Percentiles rank a stretch among this genome's conserved stretches.
These are phyloP conservation scores for Pseudopyrenochaeta lycopersici DNA, from an alignment of 2,329 filamentous ascomycete species.

Conservation along the genomic window DNA sequence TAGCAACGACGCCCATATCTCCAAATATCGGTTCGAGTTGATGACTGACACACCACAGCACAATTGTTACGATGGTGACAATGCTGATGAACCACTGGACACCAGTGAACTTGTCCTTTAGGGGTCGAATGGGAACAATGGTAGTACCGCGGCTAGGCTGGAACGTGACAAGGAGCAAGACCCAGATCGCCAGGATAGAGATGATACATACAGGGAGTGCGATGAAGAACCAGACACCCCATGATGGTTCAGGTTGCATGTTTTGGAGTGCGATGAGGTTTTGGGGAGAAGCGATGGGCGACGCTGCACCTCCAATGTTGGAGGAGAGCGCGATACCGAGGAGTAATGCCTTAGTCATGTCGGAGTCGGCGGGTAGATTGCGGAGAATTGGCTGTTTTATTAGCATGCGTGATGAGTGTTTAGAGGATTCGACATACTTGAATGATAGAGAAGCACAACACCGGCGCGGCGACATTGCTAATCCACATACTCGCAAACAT, in stretches of 20 bases:
- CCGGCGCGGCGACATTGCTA: conserved; percentile 95
- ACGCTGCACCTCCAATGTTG: conserved; percentile 95
- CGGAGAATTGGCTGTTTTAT: conserved; percentile 84
- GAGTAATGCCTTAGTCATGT: conserved; percentile 94
- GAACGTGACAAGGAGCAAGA: conserved; percentile 85
- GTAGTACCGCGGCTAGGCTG: conserved; percentile 83
- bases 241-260: conserved; percentile 90
- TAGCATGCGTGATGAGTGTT: conserved; percentile 8
- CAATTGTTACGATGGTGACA: conserved; percentile 84
- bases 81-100: conserved; percentile 92
- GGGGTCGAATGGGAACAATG: conserved; percentile 88
- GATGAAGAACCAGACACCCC: conserved; percentile 98
- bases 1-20: conserved; percentile 98
- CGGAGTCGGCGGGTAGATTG: conserved; percentile 86
- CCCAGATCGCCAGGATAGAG: conserved; percentile 88
- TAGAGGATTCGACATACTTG: conserved; percentile 67
- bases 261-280: conserved; percentile 97
- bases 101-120: conserved; percentile 87
- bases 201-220: conserved; percentile 91
- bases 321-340: conserved; percentile 94
- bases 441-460: conserved; percentile 97
- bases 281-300: conserved; percentile 95
- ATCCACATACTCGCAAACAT: conserved; percentile 99
- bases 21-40: conserved; percentile 88
- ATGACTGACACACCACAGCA: conserved; percentile 91